Percentiles rank a stretch among this genome's conserved stretches.
Evolutionary conservation across 1,284 basidiomycete genomes (phyloP).

Genomic region (Vanrija sp.): DNA sequence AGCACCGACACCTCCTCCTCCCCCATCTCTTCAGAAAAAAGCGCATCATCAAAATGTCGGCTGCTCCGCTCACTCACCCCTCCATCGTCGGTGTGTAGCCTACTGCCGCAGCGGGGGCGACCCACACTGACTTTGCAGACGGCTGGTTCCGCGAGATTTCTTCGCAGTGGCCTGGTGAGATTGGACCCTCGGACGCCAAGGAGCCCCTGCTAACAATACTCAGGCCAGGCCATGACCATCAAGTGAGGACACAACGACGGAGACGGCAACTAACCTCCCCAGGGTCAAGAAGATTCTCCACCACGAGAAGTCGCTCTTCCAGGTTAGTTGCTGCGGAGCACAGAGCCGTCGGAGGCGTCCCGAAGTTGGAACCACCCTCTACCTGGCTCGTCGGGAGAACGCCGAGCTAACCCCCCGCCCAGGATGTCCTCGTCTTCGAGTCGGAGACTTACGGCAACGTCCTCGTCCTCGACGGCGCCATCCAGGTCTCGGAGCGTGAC

Average conservation of each 20-base stretch:
- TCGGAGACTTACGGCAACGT: conserved; percentile 95
- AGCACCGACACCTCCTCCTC: neutral
- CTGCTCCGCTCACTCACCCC: conserved; percentile 36
- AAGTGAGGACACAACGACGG: conserved; percentile 51
- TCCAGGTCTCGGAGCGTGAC: conserved; percentile 96
- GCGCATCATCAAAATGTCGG: conserved; percentile 25
- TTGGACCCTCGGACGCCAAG: conserved; percentile 19
- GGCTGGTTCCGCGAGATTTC: conserved; percentile 98
- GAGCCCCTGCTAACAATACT: neutral
- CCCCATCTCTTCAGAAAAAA: neutral
- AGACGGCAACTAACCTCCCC: conserved; percentile 6
- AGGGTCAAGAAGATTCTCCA: conserved; percentile 91
- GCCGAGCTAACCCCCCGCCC: conserved; percentile 30
- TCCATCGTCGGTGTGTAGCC: conserved; percentile 39
- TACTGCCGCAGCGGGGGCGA: neutral
- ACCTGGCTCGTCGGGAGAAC: neutral
- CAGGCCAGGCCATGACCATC: conserved; percentile 84
- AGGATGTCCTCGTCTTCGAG: conserved; percentile 95
- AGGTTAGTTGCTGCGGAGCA: conserved; percentile 29
- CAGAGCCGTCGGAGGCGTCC: neutral
- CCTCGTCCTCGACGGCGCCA: conserved; percentile 89
- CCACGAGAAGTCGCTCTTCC: conserved; percentile 82
- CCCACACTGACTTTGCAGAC: conserved; percentile 47
- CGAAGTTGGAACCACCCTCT: neutral
- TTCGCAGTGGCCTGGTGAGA: conserved; percentile 84